Evolutionary conservation across 495 filamentous ascomycete genomes (phyloP).

Genomic region (Trichoderma orchidacearum): DNA sequence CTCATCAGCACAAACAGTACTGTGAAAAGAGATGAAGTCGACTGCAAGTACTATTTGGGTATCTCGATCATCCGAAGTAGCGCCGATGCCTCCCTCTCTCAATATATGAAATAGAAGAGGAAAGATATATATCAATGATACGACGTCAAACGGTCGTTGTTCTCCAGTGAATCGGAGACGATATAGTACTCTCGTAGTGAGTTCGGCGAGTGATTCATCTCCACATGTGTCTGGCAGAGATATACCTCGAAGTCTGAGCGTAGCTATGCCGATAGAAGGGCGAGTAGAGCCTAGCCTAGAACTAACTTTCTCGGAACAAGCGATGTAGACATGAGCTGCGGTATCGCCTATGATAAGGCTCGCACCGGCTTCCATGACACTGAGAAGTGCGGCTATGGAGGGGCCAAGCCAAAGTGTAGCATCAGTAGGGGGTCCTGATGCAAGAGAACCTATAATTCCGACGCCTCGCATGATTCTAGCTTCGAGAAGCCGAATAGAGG

Average conservation of each 20-base stretch:
- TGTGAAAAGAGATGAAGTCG: constrained; percentile 85
- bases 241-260: constrained; percentile 61
- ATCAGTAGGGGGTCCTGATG: constrained; percentile 72
- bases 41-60: constrained; percentile 77
- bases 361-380: constrained; percentile 62
- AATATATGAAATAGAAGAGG: constrained; percentile 69
- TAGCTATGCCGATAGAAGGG: constrained; percentile 77
- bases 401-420: constrained; percentile 75
- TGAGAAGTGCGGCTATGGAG: constrained; percentile 55
- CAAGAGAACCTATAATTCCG: constrained; percentile 69
- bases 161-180: constrained; percentile 80
- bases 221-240: constrained; percentile 55
- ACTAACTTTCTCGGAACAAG: constrained; percentile 58
- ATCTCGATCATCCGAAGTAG: constrained; percentile 62
- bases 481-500: constrained; percentile 50
- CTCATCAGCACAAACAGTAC: constrained; percentile 53
- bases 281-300: constrained; percentile 61
- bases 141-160: constrained; percentile 77
- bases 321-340: constrained; percentile 67
- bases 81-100: constrained; percentile 61
- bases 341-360: constrained; percentile 65
- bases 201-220: constrained; percentile 68
- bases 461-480: constrained; percentile 63
- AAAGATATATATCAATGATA: constrained; percentile 75
- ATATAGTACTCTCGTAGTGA: constrained; percentile 82